These are phyloP conservation scores for Protea cynaroides DNA, from an alignment of 164 flowering plant species.

Conservation along the genomic window DNA sequence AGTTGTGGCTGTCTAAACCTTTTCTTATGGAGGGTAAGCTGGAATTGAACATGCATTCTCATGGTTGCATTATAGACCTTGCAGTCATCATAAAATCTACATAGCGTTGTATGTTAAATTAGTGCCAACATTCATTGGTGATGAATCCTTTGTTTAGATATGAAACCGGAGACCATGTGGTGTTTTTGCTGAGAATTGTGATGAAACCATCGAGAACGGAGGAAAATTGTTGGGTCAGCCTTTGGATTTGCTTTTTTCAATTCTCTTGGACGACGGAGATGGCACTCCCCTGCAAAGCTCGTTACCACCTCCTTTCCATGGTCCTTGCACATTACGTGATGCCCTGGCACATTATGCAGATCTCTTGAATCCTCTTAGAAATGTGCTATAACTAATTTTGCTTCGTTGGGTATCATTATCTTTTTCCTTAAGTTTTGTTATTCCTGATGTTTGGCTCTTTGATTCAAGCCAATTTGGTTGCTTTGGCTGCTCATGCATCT, in stretches of 20 bases:
- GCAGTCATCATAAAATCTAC: too few relatives aligned
- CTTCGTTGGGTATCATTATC: background rate
- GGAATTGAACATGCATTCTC: too few relatives aligned
- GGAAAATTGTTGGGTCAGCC: conserved; percentile 58
- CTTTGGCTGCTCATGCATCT: conserved; percentile 83
- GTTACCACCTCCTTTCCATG: conserved; percentile 72
- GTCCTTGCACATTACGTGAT: conserved; percentile 69
- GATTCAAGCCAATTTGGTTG: conserved; percentile 52
- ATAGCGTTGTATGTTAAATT: background rate
- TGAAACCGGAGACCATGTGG: conserved; percentile 97
- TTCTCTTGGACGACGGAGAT: conserved; percentile 74
- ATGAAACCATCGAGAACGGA: conserved; percentile 73
- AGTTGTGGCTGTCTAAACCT: too few relatives aligned
- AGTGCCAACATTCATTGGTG: background rate
- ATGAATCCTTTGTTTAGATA: conserved; percentile 37
- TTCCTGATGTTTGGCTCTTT: background rate
- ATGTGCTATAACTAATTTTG: conserved; percentile 35
- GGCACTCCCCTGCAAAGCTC: conserved; percentile 63
- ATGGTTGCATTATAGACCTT: too few relatives aligned
- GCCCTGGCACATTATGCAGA: conserved; percentile 80
- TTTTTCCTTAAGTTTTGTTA: background rate
- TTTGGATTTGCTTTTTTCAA: conserved; percentile 53
- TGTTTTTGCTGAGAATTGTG: conserved; percentile 67
- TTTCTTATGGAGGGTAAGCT: too few relatives aligned
- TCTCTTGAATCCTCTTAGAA: conserved; percentile 71